phyloP scores from a whole-genome alignment of 495 filamentous ascomycete genomes.

The Haplographium delicatum region DNA sequence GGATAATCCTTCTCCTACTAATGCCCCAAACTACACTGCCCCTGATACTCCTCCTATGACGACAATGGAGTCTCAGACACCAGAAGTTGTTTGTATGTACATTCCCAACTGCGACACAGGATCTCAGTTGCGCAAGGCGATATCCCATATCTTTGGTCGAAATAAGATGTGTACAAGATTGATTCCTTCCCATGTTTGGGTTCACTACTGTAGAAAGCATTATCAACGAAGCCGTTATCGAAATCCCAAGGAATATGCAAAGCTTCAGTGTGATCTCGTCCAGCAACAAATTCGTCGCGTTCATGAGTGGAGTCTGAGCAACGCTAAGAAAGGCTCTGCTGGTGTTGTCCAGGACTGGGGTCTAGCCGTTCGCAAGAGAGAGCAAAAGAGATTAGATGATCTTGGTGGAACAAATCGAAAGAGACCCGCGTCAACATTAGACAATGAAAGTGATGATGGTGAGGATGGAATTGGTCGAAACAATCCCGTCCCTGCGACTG shows the following conservation, averaged over 20 bases:
- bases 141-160: slow-evolving; percentile 83
- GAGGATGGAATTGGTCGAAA: slow-evolving; percentile 21
- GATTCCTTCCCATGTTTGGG: slow-evolving; percentile 63
- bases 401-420: slow-evolving; percentile 13
- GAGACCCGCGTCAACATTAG: slow-evolving; percentile 23
- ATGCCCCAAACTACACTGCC: background rate
- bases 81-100: slow-evolving; percentile 29
- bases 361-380: slow-evolving; percentile 47
- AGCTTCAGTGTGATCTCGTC: slow-evolving; percentile 55
- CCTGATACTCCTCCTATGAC: slow-evolving; percentile 15
- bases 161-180: slow-evolving; percentile 71
- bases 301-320: slow-evolving; percentile 49
- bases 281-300: slow-evolving; percentile 51
- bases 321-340: slow-evolving; percentile 29
- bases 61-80: background rate
- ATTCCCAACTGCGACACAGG: slow-evolving; percentile 43
- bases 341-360: slow-evolving; percentile 46
- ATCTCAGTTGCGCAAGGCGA: slow-evolving; percentile 59
- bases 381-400: slow-evolving; percentile 40
- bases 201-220: slow-evolving; percentile 73
- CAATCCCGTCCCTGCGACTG: slow-evolving; percentile 25
- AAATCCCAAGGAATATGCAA: slow-evolving; percentile 51
- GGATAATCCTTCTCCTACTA: slow-evolving; percentile 19
- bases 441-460: slow-evolving; percentile 26
- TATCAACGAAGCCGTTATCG: slow-evolving; percentile 75